Evolutionary conservation across 495 filamentous ascomycete species (phyloP).

Genomic region (Copromyces sp.): DNA sequence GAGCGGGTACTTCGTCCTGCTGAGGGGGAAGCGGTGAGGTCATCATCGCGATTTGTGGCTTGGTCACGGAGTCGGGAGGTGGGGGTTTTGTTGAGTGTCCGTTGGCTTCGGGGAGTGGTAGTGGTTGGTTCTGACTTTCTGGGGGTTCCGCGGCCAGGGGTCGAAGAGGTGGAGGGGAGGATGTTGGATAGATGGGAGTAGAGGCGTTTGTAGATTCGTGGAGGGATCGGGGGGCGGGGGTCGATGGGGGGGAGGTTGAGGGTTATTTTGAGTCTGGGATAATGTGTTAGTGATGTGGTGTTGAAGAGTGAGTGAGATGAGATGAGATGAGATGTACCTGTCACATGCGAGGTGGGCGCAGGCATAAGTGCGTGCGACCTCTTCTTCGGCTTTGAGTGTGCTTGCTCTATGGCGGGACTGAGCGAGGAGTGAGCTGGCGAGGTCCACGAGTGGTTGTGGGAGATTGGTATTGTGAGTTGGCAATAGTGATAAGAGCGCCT

Average conservation of each 20-base stretch:
- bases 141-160: constrained; percentile 11
- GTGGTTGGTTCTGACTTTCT: constrained; percentile 14
- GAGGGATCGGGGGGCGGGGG: constrained; percentile 72
- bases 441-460: constrained; percentile 62
- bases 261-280: constrained; percentile 59
- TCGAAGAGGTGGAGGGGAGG: constrained; percentile 38
- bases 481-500: constrained; percentile 63
- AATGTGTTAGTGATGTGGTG: background rate
- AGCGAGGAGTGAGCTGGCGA: constrained; percentile 71
- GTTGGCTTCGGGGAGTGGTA: constrained; percentile 12
- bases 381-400: constrained; percentile 76
- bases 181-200: constrained; percentile 69
- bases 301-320: background rate
- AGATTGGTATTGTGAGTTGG: constrained; percentile 65
- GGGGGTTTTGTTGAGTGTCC: constrained; percentile 18
- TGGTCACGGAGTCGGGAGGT: constrained; percentile 25
- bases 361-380: constrained; percentile 75
- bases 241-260: constrained; percentile 76
- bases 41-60: background rate
- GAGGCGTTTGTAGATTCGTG: constrained; percentile 74
- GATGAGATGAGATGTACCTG: constrained; percentile 37
- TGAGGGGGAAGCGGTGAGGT: background rate
- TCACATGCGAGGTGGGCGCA: constrained; percentile 91
- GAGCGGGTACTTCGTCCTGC: background rate
- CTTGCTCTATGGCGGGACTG: constrained; percentile 75